Base-by-base conservation (phyloP, 2,329 filamentous ascomycete genomes). In the Aspergillus ruber region DNA sequence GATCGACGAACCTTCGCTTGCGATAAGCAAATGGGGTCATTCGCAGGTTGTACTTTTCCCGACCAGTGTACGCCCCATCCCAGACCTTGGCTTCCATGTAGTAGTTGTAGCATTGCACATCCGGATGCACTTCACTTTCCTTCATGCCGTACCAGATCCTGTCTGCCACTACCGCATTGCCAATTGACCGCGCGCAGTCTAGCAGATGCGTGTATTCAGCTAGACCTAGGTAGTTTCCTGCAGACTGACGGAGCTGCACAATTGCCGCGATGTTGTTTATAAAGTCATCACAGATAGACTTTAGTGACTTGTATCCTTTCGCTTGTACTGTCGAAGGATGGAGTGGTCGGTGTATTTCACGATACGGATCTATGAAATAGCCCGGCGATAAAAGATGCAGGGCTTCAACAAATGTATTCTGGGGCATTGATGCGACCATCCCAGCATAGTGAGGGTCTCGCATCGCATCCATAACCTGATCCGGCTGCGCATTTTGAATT, bases 331-430 rank as follows among this genome's bases (percentile, higher is more conserved):
- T 60, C 9, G 68, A 66, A 3, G 73, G 61, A 59, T 84, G 82
- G 17, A 80, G 61, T 10, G 75, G 64, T 17, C 66, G 61, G 45
- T 77, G 70, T 15, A 81, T 65, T 18, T 65, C 58, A 4, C 78
- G 67, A 55, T 74, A 71, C 1, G 69, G 68, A 20, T 68, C 63
- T 36, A 80, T 55, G 50, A 79, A 75, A 53, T 76, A 64, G 20
- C 65, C 57, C 0, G 85, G 84, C 48, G 86, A 81, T 7, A 90
- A 65, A 4, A 75, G 72, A 29, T 76, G 75, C 25, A 90, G 63
- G 8, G 86, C 76, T 52, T 85, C 81, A 1, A 81, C 80, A 58
- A 89, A 83, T 1, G 76, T 76, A 1, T 75, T 70, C 1, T 73
- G 63, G 0, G 83, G 74, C 18, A 89, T 61, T 4, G 55, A 58